phyloP scores from a whole-genome alignment of 2,329 filamentous ascomycete species.

The Fusarium goolgardi region DNA sequence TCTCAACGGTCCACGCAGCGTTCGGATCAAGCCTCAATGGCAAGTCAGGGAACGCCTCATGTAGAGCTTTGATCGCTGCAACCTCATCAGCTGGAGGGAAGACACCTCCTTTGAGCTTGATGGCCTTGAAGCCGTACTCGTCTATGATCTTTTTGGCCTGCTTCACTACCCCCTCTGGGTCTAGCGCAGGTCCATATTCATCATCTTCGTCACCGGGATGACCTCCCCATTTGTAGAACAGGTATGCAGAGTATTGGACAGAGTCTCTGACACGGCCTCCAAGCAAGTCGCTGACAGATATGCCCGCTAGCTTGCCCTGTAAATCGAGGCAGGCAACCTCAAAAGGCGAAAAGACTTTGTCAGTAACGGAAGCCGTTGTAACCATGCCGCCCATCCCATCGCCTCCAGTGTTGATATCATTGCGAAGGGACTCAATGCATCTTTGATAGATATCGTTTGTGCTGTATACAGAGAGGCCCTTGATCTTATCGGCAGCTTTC shows the following conservation, averaged over 20 bases:
- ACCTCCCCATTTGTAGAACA: constrained; percentile 58
- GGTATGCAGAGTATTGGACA: constrained; percentile 57
- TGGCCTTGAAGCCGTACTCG: constrained; percentile 58
- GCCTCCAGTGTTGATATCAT: constrained; percentile 57
- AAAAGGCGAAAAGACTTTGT: constrained; percentile 58
- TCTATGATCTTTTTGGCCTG: constrained; percentile 54
- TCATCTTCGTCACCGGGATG: constrained; percentile 55
- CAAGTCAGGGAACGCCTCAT: constrained; percentile 51
- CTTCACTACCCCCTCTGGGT: constrained; percentile 50
- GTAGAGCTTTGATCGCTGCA: constrained; percentile 54
- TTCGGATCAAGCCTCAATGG: constrained; percentile 55
- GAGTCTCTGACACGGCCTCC: constrained; percentile 54
- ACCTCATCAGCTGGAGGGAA: constrained; percentile 55
- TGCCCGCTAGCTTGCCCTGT: constrained; percentile 55
- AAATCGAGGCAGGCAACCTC: constrained; percentile 58
- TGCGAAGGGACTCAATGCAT: constrained; percentile 79
- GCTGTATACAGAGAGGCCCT: constrained; percentile 59
- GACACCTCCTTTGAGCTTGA: constrained; percentile 58
- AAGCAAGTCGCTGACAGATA: constrained; percentile 55
- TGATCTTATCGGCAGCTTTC: constrained; percentile 49
- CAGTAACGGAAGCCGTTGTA: constrained; percentile 54
- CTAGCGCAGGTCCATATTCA: constrained; percentile 54
- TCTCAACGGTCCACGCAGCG: constrained; percentile 55
- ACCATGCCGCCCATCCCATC: constrained; percentile 69
- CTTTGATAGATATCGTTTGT: constrained; percentile 87